Evolutionary conservation across 495 filamentous ascomycete species (phyloP), one percentile per base, ranked within the genome.

Genomic region (Penicillium waksmanii): DNA sequence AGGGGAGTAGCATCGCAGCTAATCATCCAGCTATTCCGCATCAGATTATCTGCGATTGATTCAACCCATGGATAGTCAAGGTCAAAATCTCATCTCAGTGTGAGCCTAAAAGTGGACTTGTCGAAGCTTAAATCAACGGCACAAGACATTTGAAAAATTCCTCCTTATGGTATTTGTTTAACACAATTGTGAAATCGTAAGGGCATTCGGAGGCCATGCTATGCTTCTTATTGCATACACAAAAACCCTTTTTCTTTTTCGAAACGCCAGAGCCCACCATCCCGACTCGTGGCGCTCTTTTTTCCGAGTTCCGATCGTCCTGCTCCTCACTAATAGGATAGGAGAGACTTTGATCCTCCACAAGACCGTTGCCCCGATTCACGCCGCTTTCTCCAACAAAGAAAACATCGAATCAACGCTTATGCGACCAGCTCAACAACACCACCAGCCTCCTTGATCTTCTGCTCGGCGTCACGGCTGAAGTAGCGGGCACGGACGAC

Each of bases 391-490:
- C 67, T 66, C 17, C 42, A 34, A 64, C 60, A 53, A 63, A 62
- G 58, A 66, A 66, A 72, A 67, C 64, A 66, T 58, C 55, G 38
- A 64, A 72, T 69, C 59, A 71, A 70, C 66, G 68, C 77, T 85
- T 89, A 97, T 78, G 91, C 91, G 66, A 97, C 92, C 72, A 97
- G 80, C 82, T 97, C 91, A 63, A 95, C 84, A 68, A 96, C 85
- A 74, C 93, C 92, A 76, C 93, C 93, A 74, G 90, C 90, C 72
- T 90, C 92, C 75, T 90, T 93, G 81, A 97, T 96, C 86, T 97
- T 97, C 80, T 86, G 80, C 87, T 97, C 93, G 61, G 93, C 93
- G 72, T 92, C 82, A 74, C 87, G 85, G 81, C 87, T 92, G 78
- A 97, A 86, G 77, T 89, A 96, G 69, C 93, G 80, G 61, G 93